Evolutionary conservation across 108 stramenopile species (phyloP).

Genomic region (Hondaea fermentalgiana): DNA sequence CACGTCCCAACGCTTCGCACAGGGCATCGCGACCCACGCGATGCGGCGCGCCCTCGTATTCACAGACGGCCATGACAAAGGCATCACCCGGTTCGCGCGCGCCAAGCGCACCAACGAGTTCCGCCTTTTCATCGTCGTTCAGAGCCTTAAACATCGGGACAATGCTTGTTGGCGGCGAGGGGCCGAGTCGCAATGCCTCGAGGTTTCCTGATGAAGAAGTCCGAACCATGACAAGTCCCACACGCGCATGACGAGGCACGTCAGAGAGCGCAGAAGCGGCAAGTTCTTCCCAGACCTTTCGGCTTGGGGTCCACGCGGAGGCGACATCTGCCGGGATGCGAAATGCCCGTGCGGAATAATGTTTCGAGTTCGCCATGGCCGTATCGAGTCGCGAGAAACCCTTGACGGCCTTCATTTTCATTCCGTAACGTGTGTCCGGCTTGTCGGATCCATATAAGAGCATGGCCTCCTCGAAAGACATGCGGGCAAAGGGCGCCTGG

Average conservation of each 20-base stretch:
- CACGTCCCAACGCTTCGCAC: background rate
- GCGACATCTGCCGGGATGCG: background rate
- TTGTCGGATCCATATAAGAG: background rate
- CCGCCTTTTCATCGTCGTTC: background rate
- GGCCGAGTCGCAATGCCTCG: background rate
- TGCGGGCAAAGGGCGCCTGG: background rate
- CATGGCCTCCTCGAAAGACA: background rate
- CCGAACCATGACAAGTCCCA: background rate
- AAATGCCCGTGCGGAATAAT: background rate
- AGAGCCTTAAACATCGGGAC: background rate
- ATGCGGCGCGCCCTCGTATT: background rate
- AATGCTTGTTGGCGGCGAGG: background rate
- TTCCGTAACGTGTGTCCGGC: background rate
- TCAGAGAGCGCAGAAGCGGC: background rate
- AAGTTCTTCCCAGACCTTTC: background rate
- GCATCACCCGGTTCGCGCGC: background rate
- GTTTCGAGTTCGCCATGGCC: no score
- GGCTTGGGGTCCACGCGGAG: background rate
- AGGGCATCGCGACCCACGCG: background rate
- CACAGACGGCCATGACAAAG: background rate
- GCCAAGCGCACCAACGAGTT: background rate
- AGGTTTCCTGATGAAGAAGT: background rate
- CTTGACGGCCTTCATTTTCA: background rate
- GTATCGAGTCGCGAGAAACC: background rate
- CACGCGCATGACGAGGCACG: background rate